Evolutionary conservation across 2,329 filamentous ascomycete genomes (phyloP).

Genomic region (Chalaropsis ovoidea): DNA sequence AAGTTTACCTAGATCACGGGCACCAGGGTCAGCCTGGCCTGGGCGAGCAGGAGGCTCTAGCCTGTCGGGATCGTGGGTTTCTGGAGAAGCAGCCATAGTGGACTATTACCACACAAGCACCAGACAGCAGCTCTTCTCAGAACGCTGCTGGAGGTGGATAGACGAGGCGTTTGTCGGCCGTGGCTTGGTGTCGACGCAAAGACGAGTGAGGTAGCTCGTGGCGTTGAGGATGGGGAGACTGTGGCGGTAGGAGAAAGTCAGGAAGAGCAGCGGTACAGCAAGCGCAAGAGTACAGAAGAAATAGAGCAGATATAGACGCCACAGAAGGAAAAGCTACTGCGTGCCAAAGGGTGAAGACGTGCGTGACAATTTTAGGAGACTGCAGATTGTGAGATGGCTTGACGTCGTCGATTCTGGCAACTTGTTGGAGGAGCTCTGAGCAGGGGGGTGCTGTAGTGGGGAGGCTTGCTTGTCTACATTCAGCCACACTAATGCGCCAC

Average conservation of each 20-base stretch:
- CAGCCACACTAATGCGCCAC: background rate
- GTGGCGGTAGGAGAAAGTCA: background rate
- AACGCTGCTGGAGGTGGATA: background rate
- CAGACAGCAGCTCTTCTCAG: background rate
- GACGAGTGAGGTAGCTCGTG: background rate
- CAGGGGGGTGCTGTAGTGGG: slow-evolving; percentile 6
- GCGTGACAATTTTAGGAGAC: background rate
- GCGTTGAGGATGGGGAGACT: background rate
- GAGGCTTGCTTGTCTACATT: background rate
- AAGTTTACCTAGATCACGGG: slow-evolving; percentile 47
- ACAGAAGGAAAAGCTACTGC: background rate
- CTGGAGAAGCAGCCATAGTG: background rate
- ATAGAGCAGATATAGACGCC: background rate
- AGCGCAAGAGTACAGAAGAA: background rate
- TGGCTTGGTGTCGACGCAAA: too few species aligned
- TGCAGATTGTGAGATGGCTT: slow-evolving; percentile 1
- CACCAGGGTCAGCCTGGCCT: slow-evolving; percentile 44
- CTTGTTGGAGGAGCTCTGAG: background rate
- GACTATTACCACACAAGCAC: background rate
- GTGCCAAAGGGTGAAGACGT: background rate
- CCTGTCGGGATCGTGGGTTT: slow-evolving; percentile 4
- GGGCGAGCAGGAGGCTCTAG: slow-evolving; percentile 16
- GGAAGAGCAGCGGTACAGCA: background rate
- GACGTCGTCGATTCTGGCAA: slow-evolving; percentile 10
- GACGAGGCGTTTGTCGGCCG: too few species aligned